Evolutionary conservation across 2,329 filamentous ascomycete genomes (phyloP), one percentile per base, ranked within the genome.

Genomic region (Anisogramma anomala): DNA sequence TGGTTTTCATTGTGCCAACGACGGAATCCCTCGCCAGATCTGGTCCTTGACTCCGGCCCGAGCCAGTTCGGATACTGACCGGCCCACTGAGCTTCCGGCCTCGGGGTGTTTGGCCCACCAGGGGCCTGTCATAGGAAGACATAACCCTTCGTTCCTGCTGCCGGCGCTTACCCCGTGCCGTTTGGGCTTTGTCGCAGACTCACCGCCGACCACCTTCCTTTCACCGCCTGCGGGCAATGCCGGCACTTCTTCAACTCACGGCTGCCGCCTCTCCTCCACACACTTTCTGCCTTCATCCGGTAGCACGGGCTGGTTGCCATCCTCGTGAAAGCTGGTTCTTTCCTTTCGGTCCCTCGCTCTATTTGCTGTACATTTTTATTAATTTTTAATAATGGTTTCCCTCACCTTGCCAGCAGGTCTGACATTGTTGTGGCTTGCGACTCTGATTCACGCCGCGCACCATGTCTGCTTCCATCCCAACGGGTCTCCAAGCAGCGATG

Each of bases 311-410:
- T 32, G 36, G 27, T 25, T 11, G 36, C 36, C 36, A 28, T 39
- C 36, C 20, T 32, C 18, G 19, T n/a, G n/a, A 26, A 33, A 39
- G 36, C 36, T 18, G 36, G 28, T 30, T 30, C 28, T 39, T 39
- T 39, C 28, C 17, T 39, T 17, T 22, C 15, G 9, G 4, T 30
- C 27, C 52, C 53, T 8, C 51, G 48, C 32, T 32, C 14, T 31
- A 13, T 26, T 30, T 10, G n/a, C 23, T 28, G n/a, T 11, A n/a
- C 32, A 25, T 13, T 45, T 35, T 30, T 10, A 30, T 15, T 39
- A 36, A 28, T 36, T 14, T 27, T 13, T 39, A 36, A 19, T 38
- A 35, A 42, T 36, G 25, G 11, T 41, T 11, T 39, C 37, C 15
- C 33, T 39, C 18, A 9, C 27, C 7, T 19, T 38, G 13, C 35